Conservation (phyloP, 1,139 yeast genomes). For the Eremothecium sinecaudum region DNA sequence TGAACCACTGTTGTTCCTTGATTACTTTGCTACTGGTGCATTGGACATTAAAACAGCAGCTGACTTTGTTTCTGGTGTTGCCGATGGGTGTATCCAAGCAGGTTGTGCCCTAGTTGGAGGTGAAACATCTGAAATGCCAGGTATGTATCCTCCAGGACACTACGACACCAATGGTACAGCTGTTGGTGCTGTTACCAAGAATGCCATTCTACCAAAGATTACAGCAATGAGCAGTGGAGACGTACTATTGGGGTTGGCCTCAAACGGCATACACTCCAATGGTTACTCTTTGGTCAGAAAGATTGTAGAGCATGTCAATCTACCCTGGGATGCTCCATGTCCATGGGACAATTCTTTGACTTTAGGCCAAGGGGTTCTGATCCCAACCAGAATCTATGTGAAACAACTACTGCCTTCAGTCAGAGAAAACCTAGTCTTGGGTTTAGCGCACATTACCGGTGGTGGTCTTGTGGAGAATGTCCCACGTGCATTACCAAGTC, state of each 20-base stretch:
- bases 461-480: constrained; percentile 96
- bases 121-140: constrained; percentile 99
- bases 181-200: constrained; percentile 92
- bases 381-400: constrained; percentile 91
- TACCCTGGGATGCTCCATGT: constrained; percentile 60
- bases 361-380: constrained; percentile 76
- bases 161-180: constrained; percentile 98
- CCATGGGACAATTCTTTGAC: constrained; percentile 77
- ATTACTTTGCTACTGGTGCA: constrained; percentile 93
- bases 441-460: constrained; percentile 95
- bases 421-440: constrained; percentile 59
- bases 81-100: constrained; percentile 88
- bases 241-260: constrained; percentile 73
- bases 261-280: constrained; percentile 93
- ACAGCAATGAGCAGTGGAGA: constrained; percentile 67
- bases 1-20: constrained; percentile 90
- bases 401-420: constrained; percentile 76
- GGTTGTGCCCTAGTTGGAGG: constrained; percentile 99
- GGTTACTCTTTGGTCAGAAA: constrained; percentile 96
- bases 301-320: constrained; percentile 67
- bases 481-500: constrained; percentile 84
- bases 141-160: constrained; percentile 90
- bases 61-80: constrained; percentile 88
- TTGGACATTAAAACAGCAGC: constrained; percentile 78
- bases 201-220: constrained; percentile 61